Evolutionary conservation across 768 basidiomycete genomes (phyloP).

Genomic region (Auricularia auricula-judae): DNA sequence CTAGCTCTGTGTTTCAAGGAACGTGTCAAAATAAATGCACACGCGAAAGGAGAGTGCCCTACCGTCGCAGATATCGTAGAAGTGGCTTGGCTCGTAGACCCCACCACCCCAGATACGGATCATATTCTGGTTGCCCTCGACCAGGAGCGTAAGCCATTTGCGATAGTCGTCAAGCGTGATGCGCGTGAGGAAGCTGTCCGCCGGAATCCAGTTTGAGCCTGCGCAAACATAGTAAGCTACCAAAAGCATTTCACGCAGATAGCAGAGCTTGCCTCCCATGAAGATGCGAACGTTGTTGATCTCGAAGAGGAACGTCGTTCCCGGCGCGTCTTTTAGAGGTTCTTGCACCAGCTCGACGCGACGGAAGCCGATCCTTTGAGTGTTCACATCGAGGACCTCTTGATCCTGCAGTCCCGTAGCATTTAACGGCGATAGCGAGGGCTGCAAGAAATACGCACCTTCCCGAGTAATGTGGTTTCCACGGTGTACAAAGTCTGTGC

Average conservation of each 20-base stretch:
- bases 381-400: conserved; percentile 7
- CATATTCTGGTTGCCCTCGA: conserved; percentile 34
- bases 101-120: conserved; percentile 36
- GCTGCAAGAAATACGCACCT: conserved; percentile 7
- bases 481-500: conserved; percentile 27
- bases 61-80: conserved; percentile 26
- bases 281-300: conserved; percentile 38
- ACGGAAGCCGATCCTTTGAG: conserved; percentile 32
- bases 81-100: conserved; percentile 27
- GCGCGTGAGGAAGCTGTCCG: conserved; percentile 27
- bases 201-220: conserved; percentile 31
- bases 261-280: conserved; percentile 22
- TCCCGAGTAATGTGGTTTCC: conserved; percentile 19
- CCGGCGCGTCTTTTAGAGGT: conserved; percentile 24
- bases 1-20: conserved; percentile 24
- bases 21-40: background rate
- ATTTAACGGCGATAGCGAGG: background rate
- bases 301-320: conserved; percentile 38
- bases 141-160: conserved; percentile 26
- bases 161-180: conserved; percentile 24
- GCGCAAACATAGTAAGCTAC: background rate
- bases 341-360: conserved; percentile 32
- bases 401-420: background rate
- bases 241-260: background rate
- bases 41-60: background rate